Evolutionary conservation across 495 filamentous ascomycete species (phyloP).

Genomic region (Daldinia loculata): DNA sequence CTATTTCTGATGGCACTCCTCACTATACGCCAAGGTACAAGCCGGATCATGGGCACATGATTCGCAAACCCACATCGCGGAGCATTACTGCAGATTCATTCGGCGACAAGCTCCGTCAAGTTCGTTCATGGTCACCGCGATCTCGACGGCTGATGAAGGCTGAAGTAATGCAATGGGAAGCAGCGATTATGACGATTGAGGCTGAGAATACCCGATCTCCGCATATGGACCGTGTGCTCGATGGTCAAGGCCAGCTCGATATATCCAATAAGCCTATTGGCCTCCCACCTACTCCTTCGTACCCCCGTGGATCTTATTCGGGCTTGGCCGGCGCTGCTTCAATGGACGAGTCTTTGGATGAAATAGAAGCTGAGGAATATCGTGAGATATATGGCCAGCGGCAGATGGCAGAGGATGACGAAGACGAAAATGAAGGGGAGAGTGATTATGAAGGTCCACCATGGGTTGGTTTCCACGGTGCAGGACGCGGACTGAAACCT

Average conservation of each 20-base stretch:
- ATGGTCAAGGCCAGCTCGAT: neutral
- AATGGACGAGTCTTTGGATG: neutral
- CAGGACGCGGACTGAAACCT: conserved; percentile 13
- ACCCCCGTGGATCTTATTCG: conserved; percentile 10
- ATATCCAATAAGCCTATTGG: neutral
- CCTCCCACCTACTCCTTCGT: neutral
- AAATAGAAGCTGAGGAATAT: conserved; percentile 7
- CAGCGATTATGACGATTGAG: conserved; percentile 39
- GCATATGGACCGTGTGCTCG: neutral
- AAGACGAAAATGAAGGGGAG: conserved; percentile 14
- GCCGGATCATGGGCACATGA: conserved; percentile 11
- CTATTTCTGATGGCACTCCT: neutral
- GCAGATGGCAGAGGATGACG: conserved; percentile 31
- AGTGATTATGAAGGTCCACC: conserved; percentile 11
- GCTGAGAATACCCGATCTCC: conserved; percentile 18
- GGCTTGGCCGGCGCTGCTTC: neutral
- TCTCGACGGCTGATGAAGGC: conserved; percentile 39
- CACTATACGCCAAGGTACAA: neutral
- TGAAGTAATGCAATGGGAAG: conserved; percentile 42
- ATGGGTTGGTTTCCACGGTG: conserved; percentile 15
- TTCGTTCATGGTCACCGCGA: conserved; percentile 36
- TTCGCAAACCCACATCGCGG: conserved; percentile 19
- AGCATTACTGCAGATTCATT: conserved; percentile 26
- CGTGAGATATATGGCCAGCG: conserved; percentile 16
- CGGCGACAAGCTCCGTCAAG: conserved; percentile 37